Evolutionary conservation across 306 rosid species (phyloP).

Genomic region (Sindora glabra): DNA sequence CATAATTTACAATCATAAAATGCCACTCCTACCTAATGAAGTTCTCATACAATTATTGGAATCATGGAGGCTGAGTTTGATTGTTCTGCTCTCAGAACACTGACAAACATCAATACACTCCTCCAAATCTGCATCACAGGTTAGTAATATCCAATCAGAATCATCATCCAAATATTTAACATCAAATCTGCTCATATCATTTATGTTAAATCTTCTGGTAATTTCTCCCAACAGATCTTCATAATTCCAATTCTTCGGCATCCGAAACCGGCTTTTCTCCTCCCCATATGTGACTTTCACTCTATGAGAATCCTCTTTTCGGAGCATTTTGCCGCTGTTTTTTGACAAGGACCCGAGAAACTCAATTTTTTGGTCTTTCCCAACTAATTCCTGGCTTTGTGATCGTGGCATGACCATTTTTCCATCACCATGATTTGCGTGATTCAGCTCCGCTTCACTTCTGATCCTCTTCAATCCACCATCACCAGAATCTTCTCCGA

Average conservation of each 20-base stretch:
- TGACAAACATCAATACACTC: constrained; percentile 82
- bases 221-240: constrained; percentile 56
- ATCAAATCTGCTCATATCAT: constrained; percentile 52
- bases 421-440: constrained; percentile 25
- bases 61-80: constrained; percentile 61
- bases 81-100: constrained; percentile 39
- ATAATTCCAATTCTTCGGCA: constrained; percentile 42
- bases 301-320: constrained; percentile 29
- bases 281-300: constrained; percentile 74
- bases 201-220: constrained; percentile 46
- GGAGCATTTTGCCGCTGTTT: not conserved
- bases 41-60: constrained; percentile 30
- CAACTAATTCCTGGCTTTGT: constrained; percentile 51
- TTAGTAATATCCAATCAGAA: constrained; percentile 78
- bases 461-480: constrained; percentile 50
- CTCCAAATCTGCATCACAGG: constrained; percentile 85
- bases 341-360: constrained; percentile 3
- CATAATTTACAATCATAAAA: constrained; percentile 24
- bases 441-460: constrained; percentile 63
- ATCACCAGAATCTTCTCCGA: constrained; percentile 30
- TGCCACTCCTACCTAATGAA: constrained; percentile 20
- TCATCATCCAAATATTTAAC: constrained; percentile 93
- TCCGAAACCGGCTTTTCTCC: constrained; percentile 68
- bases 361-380: constrained; percentile 26
- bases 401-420: constrained; percentile 41